Evolutionary conservation across 2,329 filamentous ascomycete genomes (phyloP), one percentile per base, ranked within the genome.

Genomic region (Biscogniauxia marginata): DNA sequence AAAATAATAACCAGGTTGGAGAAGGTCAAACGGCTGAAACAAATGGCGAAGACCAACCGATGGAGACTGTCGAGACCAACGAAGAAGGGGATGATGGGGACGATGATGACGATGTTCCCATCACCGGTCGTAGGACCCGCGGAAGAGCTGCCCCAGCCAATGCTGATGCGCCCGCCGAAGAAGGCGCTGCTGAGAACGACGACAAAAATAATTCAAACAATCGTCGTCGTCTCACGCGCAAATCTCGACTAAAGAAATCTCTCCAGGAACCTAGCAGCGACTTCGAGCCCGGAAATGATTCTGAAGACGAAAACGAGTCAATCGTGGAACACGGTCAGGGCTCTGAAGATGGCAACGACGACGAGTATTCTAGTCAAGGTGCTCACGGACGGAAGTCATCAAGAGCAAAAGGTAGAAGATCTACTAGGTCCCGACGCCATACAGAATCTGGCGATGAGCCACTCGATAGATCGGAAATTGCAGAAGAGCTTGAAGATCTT

Each of bases 401-500:
- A 45, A 61, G 50, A 70, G 69, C 60, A 68, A 73, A 56, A 71
- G 69, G 66, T 70, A 71, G 65, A 70, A 72, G 77, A 47, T 77
- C 77, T 7, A 74, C 76, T 47, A 77, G 71, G 57, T 77, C 79
- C n/a, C 77, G 79, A 44, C 77, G 76, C 30, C 75, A 74, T 11
- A 73, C 71, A 9, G 82, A 80, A 45, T 86, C 84, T 1, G 81
- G 71, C 61, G 86, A 79, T 61, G 86, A 76, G 58, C 79, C 81
- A 45, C 77, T 87, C 18, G 84, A 89, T 63, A 73, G 81, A 50
- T 82, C 88, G 56, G 86, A 89, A 66, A 72, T 89, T 51, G 84
- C 83, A 5, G 84, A 87, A 70, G 86, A 89, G 68, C 78, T 86
- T 13, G 79, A 84, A 59, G 85, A 89, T 56, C 76, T 89, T 47